Base-by-base conservation (phyloP, 2,329 filamentous ascomycete species). In the Aspergillus fijiensis region DNA sequence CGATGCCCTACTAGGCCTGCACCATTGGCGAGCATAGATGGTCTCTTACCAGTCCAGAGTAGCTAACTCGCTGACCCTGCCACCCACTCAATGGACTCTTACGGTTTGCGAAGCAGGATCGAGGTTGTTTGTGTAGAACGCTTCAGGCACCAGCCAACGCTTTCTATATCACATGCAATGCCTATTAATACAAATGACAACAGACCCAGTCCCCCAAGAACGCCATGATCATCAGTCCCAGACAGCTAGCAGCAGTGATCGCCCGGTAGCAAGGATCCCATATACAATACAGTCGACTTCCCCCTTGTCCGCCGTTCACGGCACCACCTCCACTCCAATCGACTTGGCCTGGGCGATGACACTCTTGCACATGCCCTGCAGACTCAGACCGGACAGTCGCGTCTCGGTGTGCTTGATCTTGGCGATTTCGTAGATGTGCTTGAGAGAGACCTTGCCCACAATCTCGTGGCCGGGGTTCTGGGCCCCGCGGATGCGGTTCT, bases 351-450 rank as follows among this genome's bases (percentile, higher is more conserved):
- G 88, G 66, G 81, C 87, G 67, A 94, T 91, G 62, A 94, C 81
- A 57, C 87, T 86, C 77, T 84, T 87, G 79, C 89, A 92, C 29
- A 94, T 72, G 1, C 88, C 88, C 74, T 92, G 82, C 56, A 93
- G 76, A 51, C 85, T 83, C 69, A 91, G 74, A 2, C 89, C 90
- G 2, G 89, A 91, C 63, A 94, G 77, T 60, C 91, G 84, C 63
- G 88, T 79, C 77, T 95, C 91, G 56, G 84, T 81, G 67, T 91
- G 89, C 84, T 99, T 99, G 72, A 99, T 96, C 83, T 91, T 93
- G 66, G 95, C 95, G 77, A 99, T 98, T 80, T 98, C 94, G 79
- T 92, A 98, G 23, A 99, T 82, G 79, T 99, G 95, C 82, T 99
- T 99, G 71, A 99, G 80, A 70, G 89, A 95, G 58, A 99, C 84